A percentile compares a stretch with the other conserved stretches of the same genome.
phyloP scores from a whole-genome alignment of 169 alveolate genomes.

The Perkinsus chesapeaki region DNA sequence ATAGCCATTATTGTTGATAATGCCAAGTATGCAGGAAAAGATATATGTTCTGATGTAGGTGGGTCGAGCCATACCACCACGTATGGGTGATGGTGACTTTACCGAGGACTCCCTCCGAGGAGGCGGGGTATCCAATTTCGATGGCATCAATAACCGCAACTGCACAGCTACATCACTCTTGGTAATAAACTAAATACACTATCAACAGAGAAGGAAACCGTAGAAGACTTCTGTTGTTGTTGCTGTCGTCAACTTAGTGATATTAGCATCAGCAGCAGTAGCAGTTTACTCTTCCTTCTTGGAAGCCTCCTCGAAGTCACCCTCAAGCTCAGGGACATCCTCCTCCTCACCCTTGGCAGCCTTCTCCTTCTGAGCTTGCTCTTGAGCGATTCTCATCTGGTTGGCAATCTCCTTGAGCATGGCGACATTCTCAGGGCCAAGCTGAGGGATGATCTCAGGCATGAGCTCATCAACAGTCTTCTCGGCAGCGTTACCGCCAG shows the following conservation, averaged over 20 bases:
- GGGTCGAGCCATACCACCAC: not conserved
- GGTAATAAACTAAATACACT: not conserved
- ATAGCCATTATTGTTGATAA: not conserved
- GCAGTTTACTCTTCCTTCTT: not conserved
- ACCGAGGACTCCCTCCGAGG: not conserved
- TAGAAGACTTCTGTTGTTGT: not conserved
- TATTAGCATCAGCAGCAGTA: no score
- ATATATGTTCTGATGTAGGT: not conserved
- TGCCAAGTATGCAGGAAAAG: not conserved
- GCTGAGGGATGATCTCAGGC: slow-evolving; percentile 1
- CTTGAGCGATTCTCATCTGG: not conserved
- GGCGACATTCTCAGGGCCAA: not conserved
- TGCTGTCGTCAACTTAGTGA: not conserved
- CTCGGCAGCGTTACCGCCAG: not conserved
- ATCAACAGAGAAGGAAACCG: not conserved
- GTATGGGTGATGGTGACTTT: not conserved
- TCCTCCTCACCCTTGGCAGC: not conserved
- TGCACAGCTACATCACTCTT: no score
- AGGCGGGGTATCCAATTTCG: not conserved
- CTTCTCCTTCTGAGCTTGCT: not conserved
- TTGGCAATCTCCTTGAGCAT: slow-evolving; percentile 2
- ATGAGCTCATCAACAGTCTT: not conserved
- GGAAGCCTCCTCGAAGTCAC: slow-evolving; percentile 4
- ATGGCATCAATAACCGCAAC: no score
- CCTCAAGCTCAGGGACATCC: not conserved